phyloP scores from a whole-genome alignment of 2,329 filamentous ascomycete genomes.

The Ophiostoma australiae region DNA sequence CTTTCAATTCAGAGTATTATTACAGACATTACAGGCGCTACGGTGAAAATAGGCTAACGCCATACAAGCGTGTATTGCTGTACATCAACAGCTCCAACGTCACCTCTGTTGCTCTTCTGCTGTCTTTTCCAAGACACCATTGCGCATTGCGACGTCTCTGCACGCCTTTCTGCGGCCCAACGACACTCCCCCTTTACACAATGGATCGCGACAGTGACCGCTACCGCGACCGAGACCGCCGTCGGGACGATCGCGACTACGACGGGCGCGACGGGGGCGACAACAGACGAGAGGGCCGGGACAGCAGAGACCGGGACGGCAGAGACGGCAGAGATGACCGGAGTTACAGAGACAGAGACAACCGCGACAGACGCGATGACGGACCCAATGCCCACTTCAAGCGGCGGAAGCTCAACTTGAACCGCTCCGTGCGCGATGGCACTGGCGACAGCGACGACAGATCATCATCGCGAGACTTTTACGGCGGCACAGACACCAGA shows the following conservation, averaged over 20 bases:
- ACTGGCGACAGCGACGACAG: conserved; percentile 56
- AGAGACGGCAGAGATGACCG: neutral
- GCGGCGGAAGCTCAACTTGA: conserved; percentile 61
- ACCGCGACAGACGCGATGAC: conserved; percentile 18
- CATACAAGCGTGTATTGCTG: neutral
- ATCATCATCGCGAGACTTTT: conserved; percentile 39
- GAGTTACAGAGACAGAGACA: neutral
- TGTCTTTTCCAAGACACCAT: neutral
- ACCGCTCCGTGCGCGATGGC: conserved; percentile 44
- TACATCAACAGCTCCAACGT: conserved; percentile 4
- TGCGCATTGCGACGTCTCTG: neutral
- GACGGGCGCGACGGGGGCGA: conserved; percentile 16
- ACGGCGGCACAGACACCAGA: conserved; percentile 20
- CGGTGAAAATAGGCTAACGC: conserved; percentile 7
- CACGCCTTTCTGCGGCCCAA: neutral
- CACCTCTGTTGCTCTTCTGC: neutral
- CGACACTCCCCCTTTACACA: neutral
- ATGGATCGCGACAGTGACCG: conserved; percentile 29
- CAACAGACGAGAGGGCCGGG: neutral
- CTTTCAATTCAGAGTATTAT: neutral
- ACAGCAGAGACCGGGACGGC: neutral
- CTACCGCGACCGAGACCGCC: conserved; percentile 34
- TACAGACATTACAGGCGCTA: neutral
- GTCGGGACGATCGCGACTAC: conserved; percentile 24
- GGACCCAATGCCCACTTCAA: conserved; percentile 40